Base-by-base conservation (phyloP, 192 early-diverging fungal species). In the Funneliformis geosporum region DNA sequence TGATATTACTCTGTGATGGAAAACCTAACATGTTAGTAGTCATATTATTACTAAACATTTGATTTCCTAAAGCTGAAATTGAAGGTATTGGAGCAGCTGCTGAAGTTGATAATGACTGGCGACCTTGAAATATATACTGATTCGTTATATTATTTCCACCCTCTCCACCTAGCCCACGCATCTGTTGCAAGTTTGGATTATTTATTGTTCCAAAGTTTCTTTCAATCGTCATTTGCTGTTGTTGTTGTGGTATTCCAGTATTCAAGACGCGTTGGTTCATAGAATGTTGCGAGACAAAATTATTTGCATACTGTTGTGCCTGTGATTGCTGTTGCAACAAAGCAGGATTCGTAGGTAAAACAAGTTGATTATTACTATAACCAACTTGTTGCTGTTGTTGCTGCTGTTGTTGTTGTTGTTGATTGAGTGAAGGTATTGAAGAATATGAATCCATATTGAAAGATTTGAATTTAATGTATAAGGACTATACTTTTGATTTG, bases 311-410 rank as follows among this genome's bases (percentile, higher is more conserved):
- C 10, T 75, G 40, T 38, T 75, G 74, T 10, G 50, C 1, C 39
- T 33, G 60, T 43, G 50, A 21, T 40, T 74, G 73, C 27, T 74
- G 73, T 23, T 74, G 73, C 16, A 74, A 60, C 38, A 74, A 74
- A 18, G 47, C 46, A 50, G 44, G 55, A 74, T 74, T 74, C 8
- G 23, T 60, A 33, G 27, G 25, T 28, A 68, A 46, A 42, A n/a
- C 16, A 43, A 72, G 42, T 59, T 50, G 27, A 39, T 59, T 59
- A 28, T 50, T 18, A 59, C 14, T 59, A 33, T 74, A 74, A n/a
- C 67, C 73, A 23, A 25, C 73, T 75, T 75, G 73, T 61, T 75
- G 73, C 68, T 70, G 68, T 3, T 61, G 60, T 10, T 61, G 60
- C 21, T 61, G 60, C 60, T 61, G 60, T 61, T 61, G 60, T 61